Evolutionary conservation across 208 protist genomes (phyloP).

Genomic region (Leishmania guyanensis): DNA sequence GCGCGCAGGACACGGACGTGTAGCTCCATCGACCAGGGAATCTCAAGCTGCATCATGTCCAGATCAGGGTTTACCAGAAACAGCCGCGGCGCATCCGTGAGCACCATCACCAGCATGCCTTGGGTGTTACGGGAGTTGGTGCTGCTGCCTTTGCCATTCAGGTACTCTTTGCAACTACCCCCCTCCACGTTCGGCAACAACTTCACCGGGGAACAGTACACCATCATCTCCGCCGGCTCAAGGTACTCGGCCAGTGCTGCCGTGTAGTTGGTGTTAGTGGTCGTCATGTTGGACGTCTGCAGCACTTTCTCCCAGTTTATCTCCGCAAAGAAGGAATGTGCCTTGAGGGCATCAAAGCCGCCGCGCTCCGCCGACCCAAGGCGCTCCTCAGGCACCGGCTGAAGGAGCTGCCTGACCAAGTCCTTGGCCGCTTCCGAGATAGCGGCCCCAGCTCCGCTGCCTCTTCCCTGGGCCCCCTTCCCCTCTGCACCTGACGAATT

Average conservation of each 20-base stretch:
- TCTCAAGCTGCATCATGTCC: constrained; percentile 27
- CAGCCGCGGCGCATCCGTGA: constrained; percentile 70
- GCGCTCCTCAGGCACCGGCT: constrained; percentile 59
- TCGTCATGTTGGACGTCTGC: constrained; percentile 48
- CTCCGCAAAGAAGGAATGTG: constrained; percentile 83
- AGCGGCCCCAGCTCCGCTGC: neutral
- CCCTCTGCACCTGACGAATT: neutral
- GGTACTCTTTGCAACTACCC: neutral
- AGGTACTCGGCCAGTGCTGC: constrained; percentile 47
- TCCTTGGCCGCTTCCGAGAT: constrained; percentile 66
- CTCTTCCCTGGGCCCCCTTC: neutral
- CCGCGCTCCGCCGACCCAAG: constrained; percentile 68
- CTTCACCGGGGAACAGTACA: constrained; percentile 57
- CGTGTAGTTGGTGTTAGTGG: constrained; percentile 46
- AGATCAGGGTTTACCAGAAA: constrained; percentile 53
- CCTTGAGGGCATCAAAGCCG: constrained; percentile 81
- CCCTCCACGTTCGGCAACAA: constrained; percentile 12
- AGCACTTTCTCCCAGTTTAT: constrained; percentile 69
- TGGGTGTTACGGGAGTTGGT: neutral
- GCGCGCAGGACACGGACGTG: constrained; percentile 33
- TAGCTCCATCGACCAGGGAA: constrained; percentile 41
- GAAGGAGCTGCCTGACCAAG: constrained; percentile 81
- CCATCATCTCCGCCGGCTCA: constrained; percentile 41
- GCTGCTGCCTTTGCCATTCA: neutral
- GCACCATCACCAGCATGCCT: constrained; percentile 43